A percentile compares a stretch with the other conserved stretches of the same genome.
phyloP scores from a whole-genome alignment of 2,329 filamentous ascomycete species.

The Ophiognomonia clavigignenti-juglandacearum region DNA sequence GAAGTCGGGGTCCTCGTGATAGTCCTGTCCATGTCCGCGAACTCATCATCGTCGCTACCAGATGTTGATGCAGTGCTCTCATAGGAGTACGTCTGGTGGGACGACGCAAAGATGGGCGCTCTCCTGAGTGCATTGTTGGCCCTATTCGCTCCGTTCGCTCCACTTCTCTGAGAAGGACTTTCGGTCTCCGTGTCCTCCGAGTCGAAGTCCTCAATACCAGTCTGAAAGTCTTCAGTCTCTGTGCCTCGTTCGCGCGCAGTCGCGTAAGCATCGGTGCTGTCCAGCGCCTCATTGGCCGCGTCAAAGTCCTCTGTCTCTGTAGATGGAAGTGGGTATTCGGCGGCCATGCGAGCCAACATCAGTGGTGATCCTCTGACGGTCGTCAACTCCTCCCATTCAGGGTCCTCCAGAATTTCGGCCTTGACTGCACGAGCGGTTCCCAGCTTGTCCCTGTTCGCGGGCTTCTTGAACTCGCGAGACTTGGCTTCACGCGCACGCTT shows the following conservation, averaged over 20 bases:
- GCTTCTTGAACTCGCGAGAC: conserved; percentile 72
- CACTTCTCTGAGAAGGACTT: conserved; percentile 41
- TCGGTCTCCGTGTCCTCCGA: conserved; percentile 89
- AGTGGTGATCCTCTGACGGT: conserved; percentile 19
- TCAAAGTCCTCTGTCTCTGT: conserved; percentile 65
- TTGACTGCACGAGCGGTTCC: conserved; percentile 69
- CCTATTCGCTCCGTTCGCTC: conserved; percentile 21
- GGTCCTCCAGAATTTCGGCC: conserved; percentile 79
- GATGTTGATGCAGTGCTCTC: conserved; percentile 88
- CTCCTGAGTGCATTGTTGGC: conserved; percentile 31
- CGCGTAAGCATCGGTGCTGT: conserved; percentile 63
- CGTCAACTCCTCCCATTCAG: conserved; percentile 78
- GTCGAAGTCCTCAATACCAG: conserved; percentile 73
- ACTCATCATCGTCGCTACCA: conserved; percentile 67
- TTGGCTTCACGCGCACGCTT: conserved; percentile 61
- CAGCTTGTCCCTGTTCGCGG: conserved; percentile 59
- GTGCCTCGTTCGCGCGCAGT: conserved; percentile 73
- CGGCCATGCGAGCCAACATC: conserved; percentile 9
- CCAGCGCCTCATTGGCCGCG: conserved; percentile 79
- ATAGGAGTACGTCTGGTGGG: conserved; percentile 57
- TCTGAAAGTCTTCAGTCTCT: conserved; percentile 93
- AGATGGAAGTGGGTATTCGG: conserved; percentile 14
- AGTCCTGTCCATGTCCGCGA: conserved; percentile 43
- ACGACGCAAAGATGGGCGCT: conserved; percentile 37
- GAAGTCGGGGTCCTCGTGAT: conserved; percentile 59